A percentile compares a stretch with the other conserved stretches of the same genome.
These are phyloP conservation scores for Talaromyces albobiverticillius DNA, from an alignment of 2,329 filamentous ascomycete species.

Conservation along the genomic window DNA sequence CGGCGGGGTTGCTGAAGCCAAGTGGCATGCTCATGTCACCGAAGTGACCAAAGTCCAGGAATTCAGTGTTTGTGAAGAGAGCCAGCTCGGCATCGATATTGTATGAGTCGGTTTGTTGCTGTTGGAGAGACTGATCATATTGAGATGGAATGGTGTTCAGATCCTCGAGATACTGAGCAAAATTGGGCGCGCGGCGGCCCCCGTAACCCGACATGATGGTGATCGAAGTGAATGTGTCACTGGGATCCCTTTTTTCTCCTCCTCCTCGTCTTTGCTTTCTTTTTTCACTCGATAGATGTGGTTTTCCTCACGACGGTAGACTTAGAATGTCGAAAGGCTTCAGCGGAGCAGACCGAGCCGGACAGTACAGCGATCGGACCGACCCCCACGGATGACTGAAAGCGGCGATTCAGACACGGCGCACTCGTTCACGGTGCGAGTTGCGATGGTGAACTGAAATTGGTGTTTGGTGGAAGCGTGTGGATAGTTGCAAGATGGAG, in stretches of 20 bases:
- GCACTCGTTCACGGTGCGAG: too few relatives aligned
- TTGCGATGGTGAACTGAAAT: too few relatives aligned
- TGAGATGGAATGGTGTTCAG: conserved; percentile 70
- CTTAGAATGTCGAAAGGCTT: too few relatives aligned
- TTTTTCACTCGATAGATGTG: neutral
- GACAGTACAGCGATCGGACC: neutral
- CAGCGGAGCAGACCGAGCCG: neutral
- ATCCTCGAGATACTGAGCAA: conserved; percentile 84
- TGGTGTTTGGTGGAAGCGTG: too few relatives aligned
- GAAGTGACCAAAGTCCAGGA: conserved; percentile 69
- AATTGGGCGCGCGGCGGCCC: conserved; percentile 77
- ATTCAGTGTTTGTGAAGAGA: conserved; percentile 78
- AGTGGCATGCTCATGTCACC: conserved; percentile 31
- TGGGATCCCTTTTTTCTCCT: neutral
- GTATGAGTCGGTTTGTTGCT: conserved; percentile 58
- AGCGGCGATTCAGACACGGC: neutral
- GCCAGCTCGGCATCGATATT: conserved; percentile 69
- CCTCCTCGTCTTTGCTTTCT: neutral
- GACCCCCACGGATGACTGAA: neutral
- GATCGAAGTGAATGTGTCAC: neutral
- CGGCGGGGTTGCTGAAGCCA: conserved; percentile 26
- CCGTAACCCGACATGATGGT: conserved; percentile 67
- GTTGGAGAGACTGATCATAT: conserved; percentile 58
- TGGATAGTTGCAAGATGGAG: neutral
- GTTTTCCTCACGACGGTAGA: neutral